A percentile compares a stretch with the other conserved stretches of the same genome.
phyloP scores from a whole-genome alignment of 2,329 filamentous ascomycete species.

The Cyphellophora attinorum region DNA sequence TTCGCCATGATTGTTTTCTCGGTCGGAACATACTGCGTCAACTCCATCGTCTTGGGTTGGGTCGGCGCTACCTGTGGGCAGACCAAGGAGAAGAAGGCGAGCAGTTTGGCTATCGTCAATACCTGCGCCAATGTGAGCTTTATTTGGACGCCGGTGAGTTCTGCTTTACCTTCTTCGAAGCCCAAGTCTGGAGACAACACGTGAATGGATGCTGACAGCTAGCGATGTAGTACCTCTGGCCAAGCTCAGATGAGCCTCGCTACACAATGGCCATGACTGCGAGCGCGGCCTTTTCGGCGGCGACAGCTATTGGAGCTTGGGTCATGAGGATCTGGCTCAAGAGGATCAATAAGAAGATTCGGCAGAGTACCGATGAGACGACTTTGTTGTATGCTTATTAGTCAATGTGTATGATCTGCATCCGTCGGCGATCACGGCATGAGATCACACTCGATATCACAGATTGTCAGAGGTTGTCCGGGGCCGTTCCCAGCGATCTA shows the following conservation, averaged over 20 bases:
- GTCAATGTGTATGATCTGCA: too few relatives aligned
- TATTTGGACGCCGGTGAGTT: constrained; percentile 5
- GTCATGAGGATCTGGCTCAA: constrained; percentile 8
- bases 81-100: constrained; percentile 35
- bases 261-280: constrained; percentile 11
- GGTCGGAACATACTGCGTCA: constrained; percentile 25
- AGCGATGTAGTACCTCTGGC: constrained; percentile 6
- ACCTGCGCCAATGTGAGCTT: constrained; percentile 24
- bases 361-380: constrained; percentile 4
- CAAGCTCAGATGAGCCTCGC: constrained; percentile 7
- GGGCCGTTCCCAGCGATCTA: too few relatives aligned
- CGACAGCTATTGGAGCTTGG: constrained; percentile 4
- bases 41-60: constrained; percentile 34
- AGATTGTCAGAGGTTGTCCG: too few relatives aligned
- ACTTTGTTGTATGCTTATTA: constrained; percentile 6
- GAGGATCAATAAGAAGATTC: constrained; percentile 4
- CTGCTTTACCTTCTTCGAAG: neutral
- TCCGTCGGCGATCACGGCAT: too few relatives aligned
- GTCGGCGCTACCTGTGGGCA: constrained; percentile 31
- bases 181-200: neutral
- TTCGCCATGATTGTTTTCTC: constrained; percentile 24
- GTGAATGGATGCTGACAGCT: neutral
- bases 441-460: too few relatives aligned
- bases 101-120: constrained; percentile 33
- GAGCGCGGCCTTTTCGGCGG: constrained; percentile 8